Conservation (phyloP, 192 early-diverging fungal species). For the Dispira parvispora region DNA sequence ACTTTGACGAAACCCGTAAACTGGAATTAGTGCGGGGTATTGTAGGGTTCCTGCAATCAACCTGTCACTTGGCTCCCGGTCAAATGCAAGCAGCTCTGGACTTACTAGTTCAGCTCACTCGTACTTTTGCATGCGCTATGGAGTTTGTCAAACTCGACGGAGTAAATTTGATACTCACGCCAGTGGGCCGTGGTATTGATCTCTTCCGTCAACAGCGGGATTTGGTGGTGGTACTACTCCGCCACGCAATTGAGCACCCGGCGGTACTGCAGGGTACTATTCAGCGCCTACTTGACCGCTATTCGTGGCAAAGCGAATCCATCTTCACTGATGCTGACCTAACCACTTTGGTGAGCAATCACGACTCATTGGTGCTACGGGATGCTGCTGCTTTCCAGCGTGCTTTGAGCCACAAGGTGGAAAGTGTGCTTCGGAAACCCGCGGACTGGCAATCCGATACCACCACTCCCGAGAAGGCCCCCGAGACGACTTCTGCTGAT, state of each 20-base stretch:
- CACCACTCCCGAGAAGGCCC: neutral
- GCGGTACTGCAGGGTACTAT: slow-evolving; percentile 37
- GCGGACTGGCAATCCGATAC: slow-evolving; percentile 36
- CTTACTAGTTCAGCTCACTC: slow-evolving; percentile 54
- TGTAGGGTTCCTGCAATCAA: neutral
- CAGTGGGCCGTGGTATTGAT: slow-evolving; percentile 26
- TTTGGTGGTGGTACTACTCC: slow-evolving; percentile 55
- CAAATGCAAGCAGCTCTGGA: slow-evolving; percentile 43
- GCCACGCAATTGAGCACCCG: slow-evolving; percentile 57
- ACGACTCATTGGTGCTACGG: slow-evolving; percentile 45
- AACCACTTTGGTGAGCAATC: slow-evolving; percentile 38
- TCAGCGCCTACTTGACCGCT: slow-evolving; percentile 40
- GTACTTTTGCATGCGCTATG: slow-evolving; percentile 30
- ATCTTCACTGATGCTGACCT: slow-evolving; percentile 40
- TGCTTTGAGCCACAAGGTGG: slow-evolving; percentile 41
- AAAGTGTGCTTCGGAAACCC: slow-evolving; percentile 46
- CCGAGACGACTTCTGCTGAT: neutral
- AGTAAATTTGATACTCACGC: slow-evolving; percentile 35
- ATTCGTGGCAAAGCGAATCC: slow-evolving; percentile 36
- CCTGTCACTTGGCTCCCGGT: neutral
- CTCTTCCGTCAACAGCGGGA: slow-evolving; percentile 50
- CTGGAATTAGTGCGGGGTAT: neutral
- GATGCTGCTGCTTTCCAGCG: slow-evolving; percentile 47
- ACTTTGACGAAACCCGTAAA: neutral
- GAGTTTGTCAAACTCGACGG: slow-evolving; percentile 44